Evolutionary conservation across 1,284 basidiomycete species (phyloP), one percentile per base, ranked within the genome.

Genomic region (Polyporus tsugae): DNA sequence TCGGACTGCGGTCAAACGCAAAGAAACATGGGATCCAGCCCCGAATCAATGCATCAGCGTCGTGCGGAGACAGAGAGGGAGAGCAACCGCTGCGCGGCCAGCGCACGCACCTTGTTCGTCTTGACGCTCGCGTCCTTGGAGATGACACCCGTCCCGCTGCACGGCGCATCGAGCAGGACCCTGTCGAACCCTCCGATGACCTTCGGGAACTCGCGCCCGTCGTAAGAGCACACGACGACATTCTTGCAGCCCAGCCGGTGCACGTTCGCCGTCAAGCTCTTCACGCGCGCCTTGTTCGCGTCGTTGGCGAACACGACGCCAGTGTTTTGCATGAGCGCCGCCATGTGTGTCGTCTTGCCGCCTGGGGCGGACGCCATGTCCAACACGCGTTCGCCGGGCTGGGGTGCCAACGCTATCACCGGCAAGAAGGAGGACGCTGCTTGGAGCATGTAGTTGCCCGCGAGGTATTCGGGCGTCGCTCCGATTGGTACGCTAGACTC

Each of bases 301-400:
- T 99, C 98, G 79, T 99, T 99, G 55, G 98, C 98, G 77, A 99
- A 99, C n/a, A 99, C 91, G 22, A 95, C 88, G 39, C 98, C 98
- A 1, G 97, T 99, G 80, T 99, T 99, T 81, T 98, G 95, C 83
- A 99, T 89, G 63, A 99, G 86, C 15, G 98, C 98, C 10, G 96
- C 93, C 76, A 98, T 96, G 80, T 98, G 96, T 13, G 97, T 97
- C 57, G 96, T 95, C 83, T 99, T 99, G 7, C 98, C 98, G 41
- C 98, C 98, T 0, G 98, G 98, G 0, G 98, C 97, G 61, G 96
- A 97, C 2, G 97, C 97, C 98, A 99, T 99, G 80, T 99, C 98
- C 68, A 99, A 87, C 5, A 99, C 91, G 35, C 97, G 93, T 80
- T 99, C 98, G 72, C 95, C 89, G 1, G 96, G 96, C 77, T 97